phyloP scores from a whole-genome alignment of 495 filamentous ascomycete genomes.

The Aspergillus taichungensis region DNA sequence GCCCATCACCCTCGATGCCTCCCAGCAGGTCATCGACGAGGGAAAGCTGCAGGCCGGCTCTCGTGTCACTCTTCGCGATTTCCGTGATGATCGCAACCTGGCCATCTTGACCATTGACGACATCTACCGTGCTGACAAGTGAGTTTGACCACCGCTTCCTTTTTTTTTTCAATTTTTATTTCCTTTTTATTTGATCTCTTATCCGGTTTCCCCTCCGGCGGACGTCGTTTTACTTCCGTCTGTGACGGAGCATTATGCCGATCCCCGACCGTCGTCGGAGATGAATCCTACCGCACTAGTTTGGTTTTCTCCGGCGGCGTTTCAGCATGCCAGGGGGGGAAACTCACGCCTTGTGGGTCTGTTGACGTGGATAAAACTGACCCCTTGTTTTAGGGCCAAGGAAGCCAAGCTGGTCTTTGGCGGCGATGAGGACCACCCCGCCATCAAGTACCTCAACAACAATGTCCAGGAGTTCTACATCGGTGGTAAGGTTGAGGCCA shows the following conservation, averaged over 20 bases:
- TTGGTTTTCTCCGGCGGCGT: too few relatives aligned
- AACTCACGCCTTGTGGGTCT: slow-evolving; percentile 14
- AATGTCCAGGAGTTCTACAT: slow-evolving; percentile 81
- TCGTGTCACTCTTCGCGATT: slow-evolving; percentile 82
- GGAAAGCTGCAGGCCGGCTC: slow-evolving; percentile 65
- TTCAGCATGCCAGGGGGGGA: neutral
- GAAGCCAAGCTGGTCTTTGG: slow-evolving; percentile 94
- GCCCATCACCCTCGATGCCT: slow-evolving; percentile 88
- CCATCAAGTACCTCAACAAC: slow-evolving; percentile 77
- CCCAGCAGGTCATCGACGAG: slow-evolving; percentile 61
- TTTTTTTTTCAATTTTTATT: slow-evolving; percentile 4
- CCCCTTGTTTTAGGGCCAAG: slow-evolving; percentile 50
- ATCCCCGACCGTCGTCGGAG: too few relatives aligned
- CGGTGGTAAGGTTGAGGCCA: slow-evolving; percentile 89
- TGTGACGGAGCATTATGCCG: too few relatives aligned
- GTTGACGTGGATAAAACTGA: slow-evolving; percentile 23
- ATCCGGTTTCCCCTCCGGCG: too few relatives aligned
- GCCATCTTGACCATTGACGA: slow-evolving; percentile 95
- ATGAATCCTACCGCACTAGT: too few relatives aligned
- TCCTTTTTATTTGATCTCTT: slow-evolving; percentile 1
- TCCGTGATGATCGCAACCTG: slow-evolving; percentile 90
- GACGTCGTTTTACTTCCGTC: too few relatives aligned
- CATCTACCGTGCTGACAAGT: slow-evolving; percentile 96
- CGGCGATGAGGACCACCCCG: slow-evolving; percentile 87
- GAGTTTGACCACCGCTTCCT: slow-evolving; percentile 23